These are phyloP conservation scores for Russula abietina DNA, from an alignment of 768 basidiomycete species.

Conservation along the genomic window DNA sequence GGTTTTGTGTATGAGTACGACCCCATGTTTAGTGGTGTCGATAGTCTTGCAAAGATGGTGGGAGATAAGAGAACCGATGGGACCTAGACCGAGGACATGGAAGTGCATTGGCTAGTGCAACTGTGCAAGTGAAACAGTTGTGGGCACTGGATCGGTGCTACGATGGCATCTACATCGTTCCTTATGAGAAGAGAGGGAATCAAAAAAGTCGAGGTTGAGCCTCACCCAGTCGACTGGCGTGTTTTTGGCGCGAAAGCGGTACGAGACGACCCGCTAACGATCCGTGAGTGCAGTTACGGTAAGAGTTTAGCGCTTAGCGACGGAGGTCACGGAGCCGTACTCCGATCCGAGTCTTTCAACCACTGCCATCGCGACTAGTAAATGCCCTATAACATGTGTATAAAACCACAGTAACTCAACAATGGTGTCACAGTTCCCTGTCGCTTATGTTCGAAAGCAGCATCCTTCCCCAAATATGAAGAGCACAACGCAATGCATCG, in stretches of 20 bases:
- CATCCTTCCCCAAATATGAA: not conserved
- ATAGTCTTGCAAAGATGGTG: slow-evolving; percentile 67
- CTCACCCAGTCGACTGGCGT: not conserved
- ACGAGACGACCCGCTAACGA: not conserved
- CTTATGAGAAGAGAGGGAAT: not conserved
- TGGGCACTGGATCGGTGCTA: not conserved
- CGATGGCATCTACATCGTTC: not conserved
- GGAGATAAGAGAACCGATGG: slow-evolving; percentile 77
- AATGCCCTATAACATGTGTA: too few species aligned
- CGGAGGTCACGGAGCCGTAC: not conserved
- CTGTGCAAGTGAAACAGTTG: not conserved
- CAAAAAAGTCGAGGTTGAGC: not conserved
- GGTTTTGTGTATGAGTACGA: slow-evolving; percentile 67
- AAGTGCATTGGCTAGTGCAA: slow-evolving; percentile 49
- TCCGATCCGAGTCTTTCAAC: too few species aligned
- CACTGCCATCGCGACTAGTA: not conserved
- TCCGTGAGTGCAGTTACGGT: not conserved
- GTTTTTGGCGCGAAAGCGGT: not conserved
- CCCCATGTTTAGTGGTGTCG: slow-evolving; percentile 39
- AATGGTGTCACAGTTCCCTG: not conserved
- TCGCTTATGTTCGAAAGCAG: not conserved
- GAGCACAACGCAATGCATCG: not conserved
- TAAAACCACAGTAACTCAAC: not conserved
- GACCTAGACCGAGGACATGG: slow-evolving; percentile 73
- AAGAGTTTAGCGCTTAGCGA: not conserved